phyloP scores from a whole-genome alignment of 305 asterid genomes.

The Rubia tinctorum region DNA sequence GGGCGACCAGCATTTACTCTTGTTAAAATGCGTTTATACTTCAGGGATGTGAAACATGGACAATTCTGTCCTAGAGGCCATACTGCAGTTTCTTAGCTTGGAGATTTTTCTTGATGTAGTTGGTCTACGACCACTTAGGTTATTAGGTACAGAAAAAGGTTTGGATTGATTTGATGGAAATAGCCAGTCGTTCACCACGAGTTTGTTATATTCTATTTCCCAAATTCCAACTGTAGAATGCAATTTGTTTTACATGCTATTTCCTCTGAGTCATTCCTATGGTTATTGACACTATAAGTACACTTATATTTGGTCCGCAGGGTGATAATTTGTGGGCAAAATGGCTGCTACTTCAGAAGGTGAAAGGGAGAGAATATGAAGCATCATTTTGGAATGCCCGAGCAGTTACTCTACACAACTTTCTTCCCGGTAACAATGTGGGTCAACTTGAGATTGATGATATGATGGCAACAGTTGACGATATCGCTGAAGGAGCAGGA shows the following conservation, averaged over 20 bases:
- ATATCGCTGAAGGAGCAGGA: conserved; percentile 98
- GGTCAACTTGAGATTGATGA: conserved; percentile 58
- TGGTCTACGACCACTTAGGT: not conserved
- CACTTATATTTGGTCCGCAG: conserved; percentile 35
- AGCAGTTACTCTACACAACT: conserved; percentile 69
- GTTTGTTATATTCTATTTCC: not conserved
- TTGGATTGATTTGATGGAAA: not conserved
- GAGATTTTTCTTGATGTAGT: not conserved
- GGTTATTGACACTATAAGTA: conserved; percentile 1
- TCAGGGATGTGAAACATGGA: conserved; percentile 1
- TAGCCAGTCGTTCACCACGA: not conserved
- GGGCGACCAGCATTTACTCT: too few species aligned
- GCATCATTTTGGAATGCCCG: conserved; percentile 96
- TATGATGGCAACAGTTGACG: conserved; percentile 88
- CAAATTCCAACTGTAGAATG: not conserved
- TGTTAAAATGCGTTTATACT: not conserved
- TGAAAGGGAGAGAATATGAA: conserved; percentile 93
- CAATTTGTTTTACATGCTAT: not conserved
- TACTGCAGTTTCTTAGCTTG: not conserved
- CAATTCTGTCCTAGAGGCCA: conserved; percentile 1
- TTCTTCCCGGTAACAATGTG: conserved; percentile 60
- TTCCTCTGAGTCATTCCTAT: not conserved
- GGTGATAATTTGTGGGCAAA: conserved; percentile 92
- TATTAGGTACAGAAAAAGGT: not conserved
- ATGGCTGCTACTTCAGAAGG: conserved; percentile 84